Conservation (phyloP, 2,329 filamentous ascomycete genomes). For the Didymella exigua region DNA sequence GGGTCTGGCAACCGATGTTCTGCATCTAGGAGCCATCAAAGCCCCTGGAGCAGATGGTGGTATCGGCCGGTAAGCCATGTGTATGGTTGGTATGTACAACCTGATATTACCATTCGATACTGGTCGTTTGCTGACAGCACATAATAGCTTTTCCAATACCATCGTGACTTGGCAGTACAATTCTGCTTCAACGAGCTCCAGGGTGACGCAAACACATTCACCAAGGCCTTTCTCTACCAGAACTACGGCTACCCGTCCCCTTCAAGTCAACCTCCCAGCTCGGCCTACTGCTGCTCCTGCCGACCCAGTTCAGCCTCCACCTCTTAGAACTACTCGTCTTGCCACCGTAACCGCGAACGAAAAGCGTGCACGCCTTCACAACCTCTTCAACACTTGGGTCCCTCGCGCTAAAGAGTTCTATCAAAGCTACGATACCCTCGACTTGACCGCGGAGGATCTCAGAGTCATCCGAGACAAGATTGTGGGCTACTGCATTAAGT, state of each 20-base stretch:
- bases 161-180: neutral
- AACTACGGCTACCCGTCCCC: neutral
- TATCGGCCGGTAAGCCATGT: neutral
- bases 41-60: slow-evolving; percentile 3
- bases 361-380: neutral
- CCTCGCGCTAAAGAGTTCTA: neutral
- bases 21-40: slow-evolving; percentile 8
- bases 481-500: neutral
- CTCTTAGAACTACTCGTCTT: neutral
- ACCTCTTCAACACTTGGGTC: neutral
- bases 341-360: neutral
- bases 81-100: neutral
- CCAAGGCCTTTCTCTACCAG: neutral
- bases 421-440: neutral
- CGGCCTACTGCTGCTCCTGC: neutral
- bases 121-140: neutral
- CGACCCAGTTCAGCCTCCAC: neutral
- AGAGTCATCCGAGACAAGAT: neutral
- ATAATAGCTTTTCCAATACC: neutral
- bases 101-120: neutral
- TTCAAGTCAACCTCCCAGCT: neutral
- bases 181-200: neutral
- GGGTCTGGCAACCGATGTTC: neutral
- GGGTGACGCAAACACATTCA: neutral
- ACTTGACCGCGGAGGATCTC: neutral